These are phyloP conservation scores for Xylariaceae sp. DNA, from an alignment of 2,329 filamentous ascomycete genomes.

Conservation along the genomic window DNA sequence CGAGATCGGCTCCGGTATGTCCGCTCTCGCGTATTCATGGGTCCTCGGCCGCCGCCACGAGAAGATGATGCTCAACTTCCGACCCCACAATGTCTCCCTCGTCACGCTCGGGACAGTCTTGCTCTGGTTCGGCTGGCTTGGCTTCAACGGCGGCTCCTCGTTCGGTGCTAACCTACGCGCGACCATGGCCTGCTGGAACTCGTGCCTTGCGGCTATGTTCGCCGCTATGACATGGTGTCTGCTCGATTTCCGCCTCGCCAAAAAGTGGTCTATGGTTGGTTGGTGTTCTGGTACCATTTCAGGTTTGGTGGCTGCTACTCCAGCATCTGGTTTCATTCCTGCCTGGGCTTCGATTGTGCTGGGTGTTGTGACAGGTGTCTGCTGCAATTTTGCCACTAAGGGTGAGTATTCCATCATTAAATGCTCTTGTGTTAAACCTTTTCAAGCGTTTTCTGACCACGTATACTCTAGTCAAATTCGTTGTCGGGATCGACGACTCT, in stretches of 20 bases:
- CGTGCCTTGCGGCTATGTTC: slow-evolving; percentile 90
- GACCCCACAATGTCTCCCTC: slow-evolving; percentile 96
- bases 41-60: slow-evolving; percentile 95
- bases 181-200: slow-evolving; percentile 98
- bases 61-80: slow-evolving; percentile 99
- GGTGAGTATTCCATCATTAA: slow-evolving; percentile 37
- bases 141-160: slow-evolving; percentile 95
- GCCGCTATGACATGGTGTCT: slow-evolving; percentile 92
- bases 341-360: slow-evolving; percentile 71
- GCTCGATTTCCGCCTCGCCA: slow-evolving; percentile 91
- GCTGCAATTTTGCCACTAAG: slow-evolving; percentile 73
- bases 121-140: slow-evolving; percentile 98
- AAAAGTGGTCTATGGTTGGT: slow-evolving; percentile 87
- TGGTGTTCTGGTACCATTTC: slow-evolving; percentile 76
- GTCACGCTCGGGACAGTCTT: slow-evolving; percentile 95
- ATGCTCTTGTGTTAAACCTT: too few relatives aligned
- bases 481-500: slow-evolving; percentile 70
- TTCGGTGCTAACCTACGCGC: slow-evolving; percentile 95
- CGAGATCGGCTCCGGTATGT: slow-evolving; percentile 94
- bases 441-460: not conserved
- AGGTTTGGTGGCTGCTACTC: slow-evolving; percentile 72
- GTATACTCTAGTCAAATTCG: slow-evolving; percentile 56
- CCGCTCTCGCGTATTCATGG: slow-evolving; percentile 93
- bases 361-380: slow-evolving; percentile 69
- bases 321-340: slow-evolving; percentile 70